Base-by-base conservation (phyloP, 2,329 filamentous ascomycete species). In the Aspergillus unguis region DNA sequence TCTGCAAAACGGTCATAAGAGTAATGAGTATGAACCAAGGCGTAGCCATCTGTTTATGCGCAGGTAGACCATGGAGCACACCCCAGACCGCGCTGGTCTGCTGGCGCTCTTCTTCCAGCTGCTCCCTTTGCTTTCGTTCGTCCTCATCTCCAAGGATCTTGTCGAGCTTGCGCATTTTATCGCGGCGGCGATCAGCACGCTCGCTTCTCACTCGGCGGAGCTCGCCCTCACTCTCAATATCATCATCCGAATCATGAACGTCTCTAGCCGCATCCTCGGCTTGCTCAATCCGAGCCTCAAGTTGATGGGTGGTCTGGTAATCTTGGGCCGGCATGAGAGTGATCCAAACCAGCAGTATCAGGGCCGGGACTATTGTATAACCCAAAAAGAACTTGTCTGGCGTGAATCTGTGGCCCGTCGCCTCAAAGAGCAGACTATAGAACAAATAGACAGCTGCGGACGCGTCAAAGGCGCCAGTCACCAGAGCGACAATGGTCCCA, bases 21-120 rank as follows among this genome's bases (percentile, higher is more conserved):
- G 89, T 88, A 62, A 95, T 89, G 33, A 95, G 79, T n/a, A 91
- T 77, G 69, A 94, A 96, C 90, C 91, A 96, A 0, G 86, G 87
- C 3, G 86, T 89, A 5, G 75, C 68, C 62, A 95, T 86, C 70
- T 96, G 91, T 65, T 88, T 75, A 37, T 76, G 65, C 0, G 87
- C 87, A 0, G 86, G 81, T 56, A 80, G 76, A 41, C 85, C 84
- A 64, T 95, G 91, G 68, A 95, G 81, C 27, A 87, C 86, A 40
- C 91, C 91, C 88, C 89, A 95, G 31, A 95, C 88, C 8, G 88
- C 89, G 27, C 85, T 88, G 7, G 79, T 81, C 46, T 82, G 78
- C 56, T 88, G 86, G 65, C 86, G 87, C 61, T 80, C 78, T 65
- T 88, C 86, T 70, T 92, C 87, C 46, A 62, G 64, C 32, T 69